A percentile compares a stretch with the other conserved stretches of the same genome.
These are phyloP conservation scores for Candida caryicola DNA, from an alignment of 805 yeast genomes.

Conservation along the genomic window DNA sequence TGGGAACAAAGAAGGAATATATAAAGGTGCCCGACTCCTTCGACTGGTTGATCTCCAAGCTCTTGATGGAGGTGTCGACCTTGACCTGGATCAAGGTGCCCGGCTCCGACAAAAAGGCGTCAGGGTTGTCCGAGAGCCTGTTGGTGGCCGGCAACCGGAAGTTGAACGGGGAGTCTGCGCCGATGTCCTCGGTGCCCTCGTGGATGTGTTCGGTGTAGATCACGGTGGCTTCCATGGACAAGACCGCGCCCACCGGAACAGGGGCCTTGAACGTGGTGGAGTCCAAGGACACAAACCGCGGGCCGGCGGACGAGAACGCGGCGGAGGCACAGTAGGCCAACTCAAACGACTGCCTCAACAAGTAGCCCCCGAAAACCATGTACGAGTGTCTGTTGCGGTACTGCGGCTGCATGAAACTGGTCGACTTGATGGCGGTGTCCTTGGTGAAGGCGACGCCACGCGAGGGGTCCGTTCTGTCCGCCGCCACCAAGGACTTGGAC, in stretches of 20 bases:
- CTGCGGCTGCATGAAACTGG: constrained; percentile 94
- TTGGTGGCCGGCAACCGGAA: constrained; percentile 61
- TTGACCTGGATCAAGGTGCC: constrained; percentile 89
- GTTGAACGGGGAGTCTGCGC: constrained; percentile 39
- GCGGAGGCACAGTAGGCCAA: constrained; percentile 92
- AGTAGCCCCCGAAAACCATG: constrained; percentile 93
- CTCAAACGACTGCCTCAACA: constrained; percentile 89
- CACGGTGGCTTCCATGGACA: constrained; percentile 77
- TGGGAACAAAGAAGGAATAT: constrained; percentile 83
- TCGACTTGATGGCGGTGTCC: constrained; percentile 67
- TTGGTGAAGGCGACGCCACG: constrained; percentile 60
- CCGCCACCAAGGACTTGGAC: constrained; percentile 31
- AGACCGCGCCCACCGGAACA: constrained; percentile 91
- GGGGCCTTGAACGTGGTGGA: constrained; percentile 91
- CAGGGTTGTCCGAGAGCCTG: constrained; percentile 45
- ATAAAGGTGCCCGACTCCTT: constrained; percentile 84
- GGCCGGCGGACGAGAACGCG: constrained; percentile 78
- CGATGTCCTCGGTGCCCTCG: constrained; percentile 22
- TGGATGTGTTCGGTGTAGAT: constrained; percentile 83
- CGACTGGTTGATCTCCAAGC: constrained; percentile 56
- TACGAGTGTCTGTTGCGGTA: constrained; percentile 91
- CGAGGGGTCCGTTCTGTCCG: constrained; percentile 38
- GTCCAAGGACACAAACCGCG: constrained; percentile 86
- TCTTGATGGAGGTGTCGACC: constrained; percentile 77
- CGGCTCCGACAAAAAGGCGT: constrained; percentile 65